Conservation (phyloP, 2,329 filamentous ascomycete genomes). For the Apiospora hydei region DNA sequence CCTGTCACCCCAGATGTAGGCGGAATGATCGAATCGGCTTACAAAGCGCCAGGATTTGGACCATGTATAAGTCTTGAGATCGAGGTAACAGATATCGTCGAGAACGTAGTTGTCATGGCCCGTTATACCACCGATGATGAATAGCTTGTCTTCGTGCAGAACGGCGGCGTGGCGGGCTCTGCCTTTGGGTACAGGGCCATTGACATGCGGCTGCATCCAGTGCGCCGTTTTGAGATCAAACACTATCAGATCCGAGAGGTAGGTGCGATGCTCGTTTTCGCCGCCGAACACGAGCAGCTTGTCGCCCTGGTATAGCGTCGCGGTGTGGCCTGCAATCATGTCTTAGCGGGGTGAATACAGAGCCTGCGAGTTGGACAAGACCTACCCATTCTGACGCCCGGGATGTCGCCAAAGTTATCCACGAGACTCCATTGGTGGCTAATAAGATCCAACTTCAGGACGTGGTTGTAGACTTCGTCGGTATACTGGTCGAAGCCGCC, state of each 20-base stretch:
- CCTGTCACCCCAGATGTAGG: slow-evolving; percentile 88
- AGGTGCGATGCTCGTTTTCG: slow-evolving; percentile 96
- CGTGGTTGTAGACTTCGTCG: slow-evolving; percentile 98
- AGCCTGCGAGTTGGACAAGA: neutral
- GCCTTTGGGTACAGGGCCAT: slow-evolving; percentile 85
- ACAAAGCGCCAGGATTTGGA: slow-evolving; percentile 96
- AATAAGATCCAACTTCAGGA: slow-evolving; percentile 84
- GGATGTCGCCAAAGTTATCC: slow-evolving; percentile 98
- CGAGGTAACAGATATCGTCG: slow-evolving; percentile 95
- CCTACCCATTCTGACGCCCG: slow-evolving; percentile 93
- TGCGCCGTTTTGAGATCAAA: slow-evolving; percentile 94
- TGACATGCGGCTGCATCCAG: slow-evolving; percentile 91
- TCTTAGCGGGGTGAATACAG: slow-evolving; percentile 16
- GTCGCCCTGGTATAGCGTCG: slow-evolving; percentile 89
- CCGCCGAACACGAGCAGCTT: slow-evolving; percentile 98
- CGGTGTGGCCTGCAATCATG: slow-evolving; percentile 77
- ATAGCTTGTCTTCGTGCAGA: slow-evolving; percentile 94
- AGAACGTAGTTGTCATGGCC: slow-evolving; percentile 91
- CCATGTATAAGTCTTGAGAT: slow-evolving; percentile 98
- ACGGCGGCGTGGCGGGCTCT: slow-evolving; percentile 93
- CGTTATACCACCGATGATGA: slow-evolving; percentile 94
- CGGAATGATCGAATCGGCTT: slow-evolving; percentile 91
- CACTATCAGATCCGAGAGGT: slow-evolving; percentile 93
- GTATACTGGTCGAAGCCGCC: slow-evolving; percentile 99
- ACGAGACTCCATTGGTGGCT: slow-evolving; percentile 94